Evolutionary conservation across 768 basidiomycete species (phyloP).

Genomic region (Suillus luteus): DNA sequence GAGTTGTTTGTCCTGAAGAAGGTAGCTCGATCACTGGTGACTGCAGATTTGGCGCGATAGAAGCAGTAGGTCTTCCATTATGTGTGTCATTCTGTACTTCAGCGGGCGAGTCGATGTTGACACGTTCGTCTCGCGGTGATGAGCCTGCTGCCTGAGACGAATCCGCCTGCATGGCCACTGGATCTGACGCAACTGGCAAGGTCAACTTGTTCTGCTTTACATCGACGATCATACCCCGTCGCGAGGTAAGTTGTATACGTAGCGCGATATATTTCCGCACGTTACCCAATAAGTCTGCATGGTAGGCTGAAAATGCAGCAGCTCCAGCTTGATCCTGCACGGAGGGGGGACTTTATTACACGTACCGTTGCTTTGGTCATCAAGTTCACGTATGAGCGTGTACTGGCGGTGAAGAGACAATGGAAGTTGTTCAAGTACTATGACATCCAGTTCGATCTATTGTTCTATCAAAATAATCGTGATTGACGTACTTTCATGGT

Average conservation of each 20-base stretch:
- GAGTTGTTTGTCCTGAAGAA: slow-evolving; percentile 38
- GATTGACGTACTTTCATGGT: slow-evolving; percentile 63
- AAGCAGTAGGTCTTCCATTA: neutral
- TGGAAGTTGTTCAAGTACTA: slow-evolving; percentile 80
- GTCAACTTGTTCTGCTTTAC: neutral
- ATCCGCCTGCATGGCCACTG: slow-evolving; percentile 9
- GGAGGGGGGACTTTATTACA: slow-evolving; percentile 3
- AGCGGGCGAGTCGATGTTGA: neutral
- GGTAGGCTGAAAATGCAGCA: slow-evolving; percentile 36
- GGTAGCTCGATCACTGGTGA: slow-evolving; percentile 8
- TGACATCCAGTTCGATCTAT: slow-evolving; percentile 4
- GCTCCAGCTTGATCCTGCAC: slow-evolving; percentile 13
- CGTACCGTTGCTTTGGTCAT: slow-evolving; percentile 62
- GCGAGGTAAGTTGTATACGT: slow-evolving; percentile 30
- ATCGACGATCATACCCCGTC: neutral
- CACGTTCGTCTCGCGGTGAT: slow-evolving; percentile 10
- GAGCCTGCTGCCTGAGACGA: slow-evolving; percentile 3
- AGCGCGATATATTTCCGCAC: slow-evolving; percentile 50
- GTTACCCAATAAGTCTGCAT: slow-evolving; percentile 42
- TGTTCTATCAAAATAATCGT: neutral
- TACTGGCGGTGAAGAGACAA: slow-evolving; percentile 72
- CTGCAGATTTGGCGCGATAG: neutral
- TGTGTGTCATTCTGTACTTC: neutral
- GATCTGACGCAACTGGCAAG: neutral
- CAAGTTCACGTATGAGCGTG: slow-evolving; percentile 70